Percentiles rank a stretch among this genome's conserved stretches.
phyloP scores from a whole-genome alignment of 1,284 basidiomycete genomes.

The Coriolopsis trogii region DNA sequence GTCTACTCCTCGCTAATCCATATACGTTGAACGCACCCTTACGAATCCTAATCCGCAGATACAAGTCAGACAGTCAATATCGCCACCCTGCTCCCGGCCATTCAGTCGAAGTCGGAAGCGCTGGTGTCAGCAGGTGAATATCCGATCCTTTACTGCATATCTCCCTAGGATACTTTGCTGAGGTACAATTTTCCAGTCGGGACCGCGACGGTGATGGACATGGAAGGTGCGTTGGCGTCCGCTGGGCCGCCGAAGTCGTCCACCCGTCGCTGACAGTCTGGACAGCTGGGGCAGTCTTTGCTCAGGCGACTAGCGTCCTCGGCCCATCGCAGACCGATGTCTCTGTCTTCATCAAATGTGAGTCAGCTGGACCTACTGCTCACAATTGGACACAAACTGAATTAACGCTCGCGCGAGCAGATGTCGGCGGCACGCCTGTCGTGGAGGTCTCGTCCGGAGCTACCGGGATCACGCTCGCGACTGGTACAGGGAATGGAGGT shows the following conservation, averaged over 20 bases:
- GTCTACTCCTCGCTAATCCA: no score
- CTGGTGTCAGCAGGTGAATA: conserved; percentile 5
- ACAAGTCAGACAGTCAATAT: no score
- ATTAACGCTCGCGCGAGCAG: conserved; percentile 4
- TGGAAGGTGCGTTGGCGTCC: conserved; percentile 3
- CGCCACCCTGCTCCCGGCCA: conserved; percentile 4
- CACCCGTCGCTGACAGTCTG: background rate
- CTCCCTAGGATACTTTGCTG: background rate
- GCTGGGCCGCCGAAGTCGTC: background rate
- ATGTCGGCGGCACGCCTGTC: conserved; percentile 25
- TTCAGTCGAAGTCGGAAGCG: conserved; percentile 8
- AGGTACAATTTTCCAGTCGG: conserved; percentile 1
- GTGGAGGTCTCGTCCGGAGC: conserved; percentile 30
- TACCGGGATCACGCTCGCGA: conserved; percentile 21
- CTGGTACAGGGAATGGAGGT: conserved; percentile 14
- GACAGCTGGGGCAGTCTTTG: conserved; percentile 1
- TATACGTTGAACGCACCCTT: no score
- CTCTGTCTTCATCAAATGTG: conserved; percentile 7
- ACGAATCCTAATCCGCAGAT: no score
- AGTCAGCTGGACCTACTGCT: background rate
- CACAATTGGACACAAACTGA: background rate
- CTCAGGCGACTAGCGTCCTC: background rate
- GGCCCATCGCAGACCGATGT: conserved; percentile 5
- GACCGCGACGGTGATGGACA: background rate
- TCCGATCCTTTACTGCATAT: no score